These are phyloP conservation scores for Teunomyces funiuensis DNA, from an alignment of 805 yeast genomes.

Conservation along the genomic window DNA sequence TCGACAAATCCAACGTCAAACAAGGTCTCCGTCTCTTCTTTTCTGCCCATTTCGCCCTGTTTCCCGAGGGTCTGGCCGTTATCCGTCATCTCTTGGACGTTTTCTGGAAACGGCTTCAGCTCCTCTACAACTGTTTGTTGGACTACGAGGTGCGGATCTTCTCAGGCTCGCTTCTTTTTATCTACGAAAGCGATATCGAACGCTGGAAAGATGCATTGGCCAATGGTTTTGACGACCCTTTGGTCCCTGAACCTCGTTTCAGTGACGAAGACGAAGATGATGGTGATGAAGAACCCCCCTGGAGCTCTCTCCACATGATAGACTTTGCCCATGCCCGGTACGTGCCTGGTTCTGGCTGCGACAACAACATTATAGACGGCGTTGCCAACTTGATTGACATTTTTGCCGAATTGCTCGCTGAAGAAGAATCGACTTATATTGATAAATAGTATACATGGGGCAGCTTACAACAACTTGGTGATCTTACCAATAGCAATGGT, in stretches of 20 bases:
- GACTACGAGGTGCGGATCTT: conserved; percentile 62
- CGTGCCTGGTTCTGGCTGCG: conserved; percentile 64
- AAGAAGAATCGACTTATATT: conserved; percentile 8
- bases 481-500: conserved; percentile 99
- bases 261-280: conserved; percentile 18
- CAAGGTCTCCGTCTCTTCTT: conserved; percentile 51
- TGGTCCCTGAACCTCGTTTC: conserved; percentile 16
- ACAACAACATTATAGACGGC: conserved; percentile 70
- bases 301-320: conserved; percentile 66
- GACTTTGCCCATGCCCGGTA: conserved; percentile 88
- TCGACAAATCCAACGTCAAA: conserved; percentile 43
- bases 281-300: conserved; percentile 29
- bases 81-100: conserved; percentile 35
- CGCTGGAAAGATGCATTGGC: conserved; percentile 45
- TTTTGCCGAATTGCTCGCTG: conserved; percentile 36
- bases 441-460: not conserved
- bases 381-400: conserved; percentile 56
- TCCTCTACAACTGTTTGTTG: conserved; percentile 63
- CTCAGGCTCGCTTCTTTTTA: conserved; percentile 71
- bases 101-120: conserved; percentile 59
- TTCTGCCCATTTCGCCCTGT: conserved; percentile 40
- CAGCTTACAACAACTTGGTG: conserved; percentile 70
- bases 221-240: conserved; percentile 24
- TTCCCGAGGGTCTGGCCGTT: conserved; percentile 26
- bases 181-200: conserved; percentile 64